Conservation (phyloP, 2,329 filamentous ascomycete genomes). For the Fusarium subglutinans region DNA sequence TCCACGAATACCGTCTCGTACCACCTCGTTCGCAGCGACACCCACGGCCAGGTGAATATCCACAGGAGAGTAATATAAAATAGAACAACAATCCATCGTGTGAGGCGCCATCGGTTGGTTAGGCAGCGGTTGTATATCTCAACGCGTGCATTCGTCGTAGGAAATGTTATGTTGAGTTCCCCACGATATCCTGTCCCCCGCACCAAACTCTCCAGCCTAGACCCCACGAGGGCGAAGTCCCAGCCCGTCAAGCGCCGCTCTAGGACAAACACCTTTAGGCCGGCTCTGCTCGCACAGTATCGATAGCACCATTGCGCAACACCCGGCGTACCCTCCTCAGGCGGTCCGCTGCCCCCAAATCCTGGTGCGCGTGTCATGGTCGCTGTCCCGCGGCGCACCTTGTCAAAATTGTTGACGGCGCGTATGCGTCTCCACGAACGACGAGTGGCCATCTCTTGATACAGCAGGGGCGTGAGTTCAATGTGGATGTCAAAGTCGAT, state of each 20-base stretch:
- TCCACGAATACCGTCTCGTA: constrained; percentile 71
- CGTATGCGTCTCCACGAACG: constrained; percentile 56
- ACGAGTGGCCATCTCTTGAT: constrained; percentile 53
- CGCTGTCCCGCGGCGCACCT: constrained; percentile 71
- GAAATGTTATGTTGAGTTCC: constrained; percentile 66
- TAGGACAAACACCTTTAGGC: constrained; percentile 66
- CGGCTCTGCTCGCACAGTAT: constrained; percentile 67
- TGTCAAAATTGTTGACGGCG: constrained; percentile 66
- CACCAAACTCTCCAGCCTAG: constrained; percentile 65
- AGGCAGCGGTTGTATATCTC: constrained; percentile 71
- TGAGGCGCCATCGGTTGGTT: constrained; percentile 72
- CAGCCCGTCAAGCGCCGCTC: constrained; percentile 66
- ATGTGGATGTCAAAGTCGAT: constrained; percentile 69
- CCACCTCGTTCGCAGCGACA: constrained; percentile 72
- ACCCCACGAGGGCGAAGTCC: constrained; percentile 63
- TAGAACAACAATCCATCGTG: constrained; percentile 69
- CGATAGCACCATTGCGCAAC: constrained; percentile 72
- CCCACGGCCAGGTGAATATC: constrained; percentile 75
- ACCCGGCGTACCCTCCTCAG: constrained; percentile 46
- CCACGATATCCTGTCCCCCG: constrained; percentile 75
- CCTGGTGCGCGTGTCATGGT: constrained; percentile 61
- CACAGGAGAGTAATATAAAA: constrained; percentile 75
- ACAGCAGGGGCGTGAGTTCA: constrained; percentile 68
- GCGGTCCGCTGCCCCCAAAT: constrained; percentile 44
- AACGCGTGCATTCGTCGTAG: constrained; percentile 63